These are phyloP conservation scores for Carex littledalei DNA, from an alignment of 176 grass and related monocot genomes.

Conservation along the genomic window DNA sequence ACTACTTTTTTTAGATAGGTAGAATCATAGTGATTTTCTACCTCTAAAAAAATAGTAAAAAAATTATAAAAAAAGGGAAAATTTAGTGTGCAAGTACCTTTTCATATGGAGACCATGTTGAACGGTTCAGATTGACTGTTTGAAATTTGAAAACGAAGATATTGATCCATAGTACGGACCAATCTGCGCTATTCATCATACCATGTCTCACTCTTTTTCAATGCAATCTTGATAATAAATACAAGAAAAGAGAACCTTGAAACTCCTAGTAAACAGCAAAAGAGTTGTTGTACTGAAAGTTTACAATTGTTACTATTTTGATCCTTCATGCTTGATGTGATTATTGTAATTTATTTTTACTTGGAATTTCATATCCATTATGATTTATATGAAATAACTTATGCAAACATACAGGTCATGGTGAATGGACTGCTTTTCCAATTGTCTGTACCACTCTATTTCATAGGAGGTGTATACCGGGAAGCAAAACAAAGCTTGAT, in stretches of 20 bases:
- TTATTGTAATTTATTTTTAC: conserved; percentile 13
- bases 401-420: conserved; percentile 64
- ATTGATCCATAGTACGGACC: too few relatives aligned
- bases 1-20: too few relatives aligned
- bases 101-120: too few relatives aligned
- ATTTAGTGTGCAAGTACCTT: too few relatives aligned
- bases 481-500: conserved; percentile 97
- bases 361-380: neutral
- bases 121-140: too few relatives aligned
- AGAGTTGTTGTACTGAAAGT: neutral
- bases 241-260: neutral
- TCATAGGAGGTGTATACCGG: conserved; percentile 95
- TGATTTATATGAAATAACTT: conserved; percentile 27
- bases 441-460: conserved; percentile 90
- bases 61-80: too few relatives aligned
- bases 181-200: too few relatives aligned
- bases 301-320: neutral
- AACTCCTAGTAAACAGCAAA: neutral
- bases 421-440: conserved; percentile 99
- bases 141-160: too few relatives aligned
- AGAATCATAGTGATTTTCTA: too few relatives aligned
- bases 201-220: too few relatives aligned
- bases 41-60: too few relatives aligned
- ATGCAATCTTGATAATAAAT: neutral
- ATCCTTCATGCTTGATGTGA: neutral